Base-by-base conservation (phyloP, 306 rosid species). In the Herpetospermum pedunculosum region DNA sequence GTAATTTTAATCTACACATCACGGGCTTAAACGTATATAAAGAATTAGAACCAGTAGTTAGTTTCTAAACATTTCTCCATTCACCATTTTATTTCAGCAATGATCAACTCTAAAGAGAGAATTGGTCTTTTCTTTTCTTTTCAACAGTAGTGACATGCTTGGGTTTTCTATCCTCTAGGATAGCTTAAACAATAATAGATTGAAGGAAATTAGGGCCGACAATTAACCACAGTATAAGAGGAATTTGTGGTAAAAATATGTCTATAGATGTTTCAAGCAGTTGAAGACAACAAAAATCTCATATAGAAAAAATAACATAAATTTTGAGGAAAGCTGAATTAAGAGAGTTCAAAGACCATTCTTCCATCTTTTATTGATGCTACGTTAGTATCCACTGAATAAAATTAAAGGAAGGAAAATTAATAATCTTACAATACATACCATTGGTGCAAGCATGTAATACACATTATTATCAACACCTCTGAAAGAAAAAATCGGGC, bases 371-470 rank as follows among this genome's bases (percentile, higher is more conserved):
- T 13, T 53, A 52, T 4, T 19, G 65, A 50, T 72, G 76, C 4
- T 23, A 14, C 34, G 11, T 21, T 49, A 72, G 35, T 72, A 25
- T 52, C 76, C 52, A 21, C 53, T 23, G 4, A 67, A 67, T 65
- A 65, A 67, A 67, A 67, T 41, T 10, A n/a, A 38, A 64, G 44
- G 65, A 55, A 16, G 77, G 48, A 72, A 70, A 21, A 41, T 12
- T 40, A 40, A 6, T 67, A 19, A 18, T 54, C 48, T 69, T 29
- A 64, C 59, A 76, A 64, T 70, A 74, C 59, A 72, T 87, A 94
- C 99, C 99, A 86, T 91, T 50, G 96, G 97, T 11, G 96, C 99
- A 58, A 91, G 80, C 99, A 94, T 94, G 82, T 94, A 94, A 84
- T 86, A 91, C 77, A 82, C 79, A 75, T 88, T 83, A 72, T 91